Conservation (phyloP, 2,329 filamentous ascomycete genomes). For the Fulvia fulva region DNA sequence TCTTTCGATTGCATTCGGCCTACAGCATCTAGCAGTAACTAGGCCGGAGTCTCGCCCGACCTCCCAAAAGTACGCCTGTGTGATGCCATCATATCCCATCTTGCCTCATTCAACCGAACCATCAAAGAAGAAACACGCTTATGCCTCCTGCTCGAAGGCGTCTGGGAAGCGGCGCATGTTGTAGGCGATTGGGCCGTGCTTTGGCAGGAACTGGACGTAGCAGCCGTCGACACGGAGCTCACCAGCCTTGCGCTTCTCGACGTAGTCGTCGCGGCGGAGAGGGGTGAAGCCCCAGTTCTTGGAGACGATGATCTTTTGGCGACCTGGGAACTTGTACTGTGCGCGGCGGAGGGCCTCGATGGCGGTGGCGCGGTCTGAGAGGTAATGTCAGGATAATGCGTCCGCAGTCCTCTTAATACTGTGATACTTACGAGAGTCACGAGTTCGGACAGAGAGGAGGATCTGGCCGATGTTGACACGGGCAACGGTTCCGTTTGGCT, state of each 20-base stretch:
- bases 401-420: neutral
- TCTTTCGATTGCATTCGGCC: constrained; percentile 1
- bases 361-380: constrained; percentile 75
- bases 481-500: constrained; percentile 97
- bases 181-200: constrained; percentile 77
- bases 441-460: constrained; percentile 92
- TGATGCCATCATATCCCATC: constrained; percentile 7
- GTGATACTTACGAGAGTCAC: constrained; percentile 71
- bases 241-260: constrained; percentile 89
- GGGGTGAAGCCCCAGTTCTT: constrained; percentile 99
- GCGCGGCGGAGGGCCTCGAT: constrained; percentile 98
- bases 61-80: neutral
- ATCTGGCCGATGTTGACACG: constrained; percentile 99
- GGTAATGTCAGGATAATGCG: neutral
- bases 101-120: constrained; percentile 8
- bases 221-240: constrained; percentile 96
- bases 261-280: constrained; percentile 95
- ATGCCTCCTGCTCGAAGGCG: constrained; percentile 61
- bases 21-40: constrained; percentile 1
- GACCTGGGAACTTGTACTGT: constrained; percentile 99
- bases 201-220: constrained; percentile 98
- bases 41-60: neutral
- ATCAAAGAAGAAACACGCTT: constrained; percentile 13
- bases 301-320: constrained; percentile 99
- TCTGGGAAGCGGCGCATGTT: constrained; percentile 96